Evolutionary conservation across 306 rosid species (phyloP), one percentile per base, ranked within the genome.

Genomic region (Leucaena leucocephala): DNA sequence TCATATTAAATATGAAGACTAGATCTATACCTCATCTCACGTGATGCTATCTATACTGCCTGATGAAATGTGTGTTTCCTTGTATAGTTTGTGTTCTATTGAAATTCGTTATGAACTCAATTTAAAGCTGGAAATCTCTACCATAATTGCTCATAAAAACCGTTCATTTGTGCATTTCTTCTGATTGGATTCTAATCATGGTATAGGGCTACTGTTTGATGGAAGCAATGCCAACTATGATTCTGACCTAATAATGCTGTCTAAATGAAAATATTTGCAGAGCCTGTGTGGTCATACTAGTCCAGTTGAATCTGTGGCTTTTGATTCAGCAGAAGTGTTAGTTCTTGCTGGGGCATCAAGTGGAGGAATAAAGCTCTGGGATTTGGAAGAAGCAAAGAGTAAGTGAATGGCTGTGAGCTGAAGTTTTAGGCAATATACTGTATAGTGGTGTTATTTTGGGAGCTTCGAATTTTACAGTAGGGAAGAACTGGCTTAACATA

Each of bases 331-430:
- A 16, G 96, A 95, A 90, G 93, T 93, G 77, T 83, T 95, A 78
- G 98, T 95, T 80, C 97, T 95, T 72, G 98, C 82, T 45, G 99
- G 99, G 83, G 87, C 99, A 77, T 90, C 98, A 3, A 85, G 86
- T 52, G 99, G 99, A 34, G 90, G 84, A 80, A 92, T 90, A 72
- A 95, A 91, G 86, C 91, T 91, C 65, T 95, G 99, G 99, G 99
- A 93, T 87, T 80, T 95, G 87, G 94, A 93, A 90, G 97, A 95
- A 87, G 87, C 90, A 77, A 95, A 95, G 89, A 93, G 99, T 95
- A 85, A 82, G 99, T 86, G 77, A 82, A 71, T 75, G 79, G 77
- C 82, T 81, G 35, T 40, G 75, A 74, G 66, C 42, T 36, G 69
- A 79, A 58, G 8, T 48, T 62, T 34, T 70, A 16, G 71, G 65